Conservation (phyloP, 768 basidiomycete species). For the Termitomyces sp. region DNA sequence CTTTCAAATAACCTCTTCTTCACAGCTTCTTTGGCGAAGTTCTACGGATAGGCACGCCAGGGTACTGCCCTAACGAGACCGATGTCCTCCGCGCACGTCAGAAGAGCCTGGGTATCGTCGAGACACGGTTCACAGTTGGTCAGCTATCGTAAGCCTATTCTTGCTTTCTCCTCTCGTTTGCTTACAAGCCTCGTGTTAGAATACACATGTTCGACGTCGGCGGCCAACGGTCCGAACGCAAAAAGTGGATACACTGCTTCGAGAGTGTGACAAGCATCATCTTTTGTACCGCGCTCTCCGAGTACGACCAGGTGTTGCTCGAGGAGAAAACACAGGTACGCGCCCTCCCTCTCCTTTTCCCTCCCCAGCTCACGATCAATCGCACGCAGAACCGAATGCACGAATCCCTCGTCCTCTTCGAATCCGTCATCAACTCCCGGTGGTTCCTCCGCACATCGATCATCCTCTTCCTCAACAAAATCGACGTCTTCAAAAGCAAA, state of each 20-base stretch:
- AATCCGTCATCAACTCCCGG: constrained; percentile 81
- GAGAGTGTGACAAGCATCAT: constrained; percentile 46
- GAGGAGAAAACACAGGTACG: constrained; percentile 67
- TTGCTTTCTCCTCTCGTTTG: neutral
- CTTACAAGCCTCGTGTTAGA: constrained; percentile 26
- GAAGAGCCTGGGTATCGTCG: constrained; percentile 88
- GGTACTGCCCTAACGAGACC: constrained; percentile 82
- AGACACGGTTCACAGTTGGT: constrained; percentile 79
- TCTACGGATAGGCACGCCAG: constrained; percentile 72
- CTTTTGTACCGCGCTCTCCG: constrained; percentile 64
- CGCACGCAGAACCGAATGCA: constrained; percentile 80
- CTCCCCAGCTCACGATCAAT: neutral
- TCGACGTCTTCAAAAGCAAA: constrained; percentile 90
- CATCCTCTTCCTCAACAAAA: constrained; percentile 92
- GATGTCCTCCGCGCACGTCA: constrained; percentile 87
- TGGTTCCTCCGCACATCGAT: constrained; percentile 94
- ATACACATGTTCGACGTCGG: constrained; percentile 78
- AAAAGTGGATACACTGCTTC: constrained; percentile 70
- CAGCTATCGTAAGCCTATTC: constrained; percentile 47
- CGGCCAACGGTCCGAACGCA: constrained; percentile 79
- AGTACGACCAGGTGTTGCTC: constrained; percentile 72
- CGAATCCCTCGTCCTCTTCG: constrained; percentile 87
- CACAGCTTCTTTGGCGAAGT: constrained; percentile 83
- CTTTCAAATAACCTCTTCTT: neutral
- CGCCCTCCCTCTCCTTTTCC: constrained; percentile 23